Evolutionary conservation across 805 yeast species (phyloP).

Genomic region (Saccharomyces cerevisiae): DNA sequence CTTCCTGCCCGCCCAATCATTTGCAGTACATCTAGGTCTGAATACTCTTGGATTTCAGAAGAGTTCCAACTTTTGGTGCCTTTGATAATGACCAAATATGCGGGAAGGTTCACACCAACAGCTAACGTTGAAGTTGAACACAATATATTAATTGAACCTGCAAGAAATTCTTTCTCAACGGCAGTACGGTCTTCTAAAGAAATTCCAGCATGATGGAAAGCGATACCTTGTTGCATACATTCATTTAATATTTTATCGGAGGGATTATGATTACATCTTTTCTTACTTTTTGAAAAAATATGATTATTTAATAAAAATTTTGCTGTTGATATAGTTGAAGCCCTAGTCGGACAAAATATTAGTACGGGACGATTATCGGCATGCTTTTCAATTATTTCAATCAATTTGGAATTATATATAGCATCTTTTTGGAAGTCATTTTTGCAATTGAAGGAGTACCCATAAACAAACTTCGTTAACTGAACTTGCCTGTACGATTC

Average conservation of each 20-base stretch:
- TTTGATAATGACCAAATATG: conserved; percentile 50
- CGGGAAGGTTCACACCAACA: conserved; percentile 55
- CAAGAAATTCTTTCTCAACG: conserved; percentile 39
- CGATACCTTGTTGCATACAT: conserved; percentile 33
- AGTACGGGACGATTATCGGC: conserved; percentile 38
- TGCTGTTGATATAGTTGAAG: conserved; percentile 41
- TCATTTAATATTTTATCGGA: conserved; percentile 9
- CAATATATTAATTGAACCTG: conserved; percentile 36
- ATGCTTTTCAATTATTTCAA: conserved; percentile 34
- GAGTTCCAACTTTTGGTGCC: conserved; percentile 54
- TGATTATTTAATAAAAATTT: conserved; percentile 29
- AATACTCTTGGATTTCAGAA: conserved; percentile 43
- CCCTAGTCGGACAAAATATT: conserved; percentile 48
- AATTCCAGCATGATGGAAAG: conserved; percentile 54
- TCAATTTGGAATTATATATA: conserved; percentile 35
- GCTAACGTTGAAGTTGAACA: conserved; percentile 57
- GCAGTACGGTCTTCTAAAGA: conserved; percentile 37
- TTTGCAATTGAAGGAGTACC: conserved; percentile 31
- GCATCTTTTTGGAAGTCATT: conserved; percentile 45
- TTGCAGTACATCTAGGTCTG: conserved; percentile 47
- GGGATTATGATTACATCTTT: not conserved
- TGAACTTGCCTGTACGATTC: conserved; percentile 41
- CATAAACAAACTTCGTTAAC: conserved; percentile 37
- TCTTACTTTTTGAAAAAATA: not conserved
- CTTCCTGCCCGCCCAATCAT: conserved; percentile 65